Base-by-base conservation (phyloP, 805 yeast genomes). In the Maudiozyma saulgeensis region DNA sequence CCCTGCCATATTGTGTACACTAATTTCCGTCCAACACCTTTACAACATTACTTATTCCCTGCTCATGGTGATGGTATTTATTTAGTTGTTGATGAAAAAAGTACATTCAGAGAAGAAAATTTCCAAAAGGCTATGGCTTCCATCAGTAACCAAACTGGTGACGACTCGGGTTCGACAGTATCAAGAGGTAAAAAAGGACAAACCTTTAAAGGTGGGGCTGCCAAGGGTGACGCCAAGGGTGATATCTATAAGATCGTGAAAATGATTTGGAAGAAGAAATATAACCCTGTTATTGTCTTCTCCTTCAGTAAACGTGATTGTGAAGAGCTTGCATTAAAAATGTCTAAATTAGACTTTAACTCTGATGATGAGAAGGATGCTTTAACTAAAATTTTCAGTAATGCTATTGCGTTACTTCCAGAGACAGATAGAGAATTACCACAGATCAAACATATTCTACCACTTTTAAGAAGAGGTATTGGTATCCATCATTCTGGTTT, bases 1-100 rank as follows among this genome's bases (percentile, higher is more conserved):
- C 99, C 99, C 6, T 93, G 99, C 65, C 98, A 93, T 68, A 95
- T 93, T 67, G 99, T 93, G 19, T 93, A 93, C 68, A 93, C 99
- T 1, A 96, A 93, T 71, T 93, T 91, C 78, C 83, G 99, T 67
- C 99, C 99, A 38, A 93, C 99, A 6, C 99, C 99, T 1, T 73
- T 93, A 57, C 99, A 93, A 68, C 99, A 93, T 70, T 93, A 93
- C 61, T 72, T 93, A 48, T 93, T 93, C 73, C 99, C 99, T 26
- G 95, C 96, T n/a, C 95, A 90, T 50, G 98, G 99, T 49, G 96
- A 87, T 64, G 99, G 99, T 52, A 93, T 93, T 51, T 96, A 93
- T 67, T 75, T 93, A 56, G 99, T 93, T 15, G 98, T 93, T 43
- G 99, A 93, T 64, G 99, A 93, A 69, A 90, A 91, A 71, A 90